Evolutionary conservation across 495 filamentous ascomycete species (phyloP).

Genomic region (Saxophila tyrrhenica): DNA sequence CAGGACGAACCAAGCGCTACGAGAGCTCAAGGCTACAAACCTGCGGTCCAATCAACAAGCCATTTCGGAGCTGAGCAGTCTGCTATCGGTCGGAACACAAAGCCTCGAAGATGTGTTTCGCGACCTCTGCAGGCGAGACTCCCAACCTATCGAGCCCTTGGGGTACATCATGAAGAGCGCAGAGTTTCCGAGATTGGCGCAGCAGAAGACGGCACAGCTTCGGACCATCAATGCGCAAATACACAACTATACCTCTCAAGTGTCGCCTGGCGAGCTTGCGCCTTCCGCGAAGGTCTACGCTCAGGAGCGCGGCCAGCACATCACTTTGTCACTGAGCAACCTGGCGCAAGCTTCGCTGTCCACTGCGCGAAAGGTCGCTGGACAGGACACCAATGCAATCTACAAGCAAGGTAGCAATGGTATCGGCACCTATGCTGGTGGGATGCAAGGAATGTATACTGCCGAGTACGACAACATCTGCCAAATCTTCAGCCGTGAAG

Average conservation of each 20-base stretch:
- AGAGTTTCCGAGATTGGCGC: conserved; percentile 49
- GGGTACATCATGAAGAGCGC: conserved; percentile 83
- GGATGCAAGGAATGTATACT: conserved; percentile 72
- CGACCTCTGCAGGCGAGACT: conserved; percentile 59
- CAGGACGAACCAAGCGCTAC: conserved; percentile 68
- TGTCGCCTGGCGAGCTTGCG: conserved; percentile 37
- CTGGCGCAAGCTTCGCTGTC: conserved; percentile 78
- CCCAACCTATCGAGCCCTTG: conserved; percentile 69
- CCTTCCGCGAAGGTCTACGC: conserved; percentile 68
- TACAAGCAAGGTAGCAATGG: conserved; percentile 90
- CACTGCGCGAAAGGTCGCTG: conserved; percentile 65
- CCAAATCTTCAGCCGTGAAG: conserved; percentile 68
- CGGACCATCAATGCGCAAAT: conserved; percentile 48
- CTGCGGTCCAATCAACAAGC: conserved; percentile 84
- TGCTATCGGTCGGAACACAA: conserved; percentile 64
- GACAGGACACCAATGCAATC: conserved; percentile 50
- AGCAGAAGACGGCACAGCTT: conserved; percentile 47
- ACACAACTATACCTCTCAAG: conserved; percentile 40
- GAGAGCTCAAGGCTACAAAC: conserved; percentile 73
- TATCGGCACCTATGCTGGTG: conserved; percentile 78
- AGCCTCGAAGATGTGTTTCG: conserved; percentile 77
- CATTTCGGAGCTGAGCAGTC: conserved; percentile 61
- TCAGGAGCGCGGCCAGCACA: conserved; percentile 74
- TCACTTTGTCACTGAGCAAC: conserved; percentile 67
- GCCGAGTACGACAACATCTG: conserved; percentile 84